Percentiles rank a stretch among this genome's conserved stretches.
Conservation (phyloP, 345 rosid species). For the Ricinus communis region DNA sequence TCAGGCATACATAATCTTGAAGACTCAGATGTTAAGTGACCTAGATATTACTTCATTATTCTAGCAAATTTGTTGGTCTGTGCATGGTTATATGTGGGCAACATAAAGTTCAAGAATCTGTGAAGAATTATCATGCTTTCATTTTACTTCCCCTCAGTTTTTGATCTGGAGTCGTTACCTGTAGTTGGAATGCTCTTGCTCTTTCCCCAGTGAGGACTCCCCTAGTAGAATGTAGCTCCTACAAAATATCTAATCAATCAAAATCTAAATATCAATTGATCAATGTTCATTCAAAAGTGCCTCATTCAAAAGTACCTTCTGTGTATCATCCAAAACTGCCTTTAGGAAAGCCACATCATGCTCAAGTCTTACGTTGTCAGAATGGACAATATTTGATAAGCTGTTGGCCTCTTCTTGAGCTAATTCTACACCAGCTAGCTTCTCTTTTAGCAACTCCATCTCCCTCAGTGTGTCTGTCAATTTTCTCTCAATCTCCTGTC, state of each 20-base stretch:
- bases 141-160: too few species aligned
- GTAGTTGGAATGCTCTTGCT: conserved; percentile 90
- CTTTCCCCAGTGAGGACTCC: conserved; percentile 96
- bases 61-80: too few species aligned
- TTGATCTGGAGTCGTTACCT: conserved; percentile 41
- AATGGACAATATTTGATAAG: conserved; percentile 83
- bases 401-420: conserved; percentile 90
- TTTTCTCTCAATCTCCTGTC: conserved; percentile 82
- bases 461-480: conserved; percentile 62
- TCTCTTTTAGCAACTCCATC: conserved; percentile 84
- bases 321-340: conserved; percentile 93
- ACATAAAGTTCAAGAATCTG: too few species aligned
- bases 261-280: background rate
- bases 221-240: conserved; percentile 94
- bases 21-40: too few species aligned
- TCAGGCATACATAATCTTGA: too few species aligned
- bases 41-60: too few species aligned
- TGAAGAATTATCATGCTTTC: too few species aligned
- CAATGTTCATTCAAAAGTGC: background rate
- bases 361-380: conserved; percentile 95
- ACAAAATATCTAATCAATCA: conserved; percentile 17
- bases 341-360: conserved; percentile 95
- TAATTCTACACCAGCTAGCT: conserved; percentile 65
- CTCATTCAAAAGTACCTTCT: conserved; percentile 53
- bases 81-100: too few species aligned